Evolutionary conservation across 2,329 filamentous ascomycete species (phyloP), one percentile per base, ranked within the genome.

Genomic region (Monosporascus sp.): DNA sequence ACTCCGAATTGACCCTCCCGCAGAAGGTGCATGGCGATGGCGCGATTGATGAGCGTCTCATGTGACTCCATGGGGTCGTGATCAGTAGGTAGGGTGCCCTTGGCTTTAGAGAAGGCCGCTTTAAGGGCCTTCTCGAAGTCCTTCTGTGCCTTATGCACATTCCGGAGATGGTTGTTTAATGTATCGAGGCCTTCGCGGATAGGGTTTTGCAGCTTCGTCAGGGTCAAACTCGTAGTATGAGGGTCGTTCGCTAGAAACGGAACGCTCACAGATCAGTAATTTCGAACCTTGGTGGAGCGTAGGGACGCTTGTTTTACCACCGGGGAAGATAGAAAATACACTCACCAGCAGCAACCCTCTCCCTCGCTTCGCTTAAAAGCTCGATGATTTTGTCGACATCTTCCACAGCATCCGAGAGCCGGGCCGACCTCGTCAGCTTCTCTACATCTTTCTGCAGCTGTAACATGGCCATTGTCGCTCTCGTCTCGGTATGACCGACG

Each of bases 21-120:
- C 40, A 99, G 80, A 22, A 99, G 81, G 67, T 99, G 94, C 91
- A 97, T 97, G 9, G 89, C 89, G 62, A 99, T 95, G 7, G 94
- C 93, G 53, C 92, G 85, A 72, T 97, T 95, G 67, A 97, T 90
- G 14, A 97, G 78, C 17, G 80, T 77, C 4, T 88, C 81, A 60
- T 95, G 85, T 20, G 86, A 81, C 1, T 84, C 85, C 70, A 97
- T 84, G 37, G 86, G 87, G 70, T 96, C 91, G 63, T 91, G 86
- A 54, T 92, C 88, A 64, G 85, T 88, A 16, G 86, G 88, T 0
- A 93, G 84, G 16, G 88, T 76, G 16, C 85, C 83, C 56, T 81
- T 81, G 56, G 83, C 80, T 72, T 86, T 86, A 67, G 85, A 87
- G 64, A 87, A 81, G n/a, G 65, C 89, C 78, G 87, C 90, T 69